Percentiles rank a stretch among this genome's conserved stretches.
Conservation (phyloP, 2,329 filamentous ascomycete species). For the Ramularia collo-cygni region DNA sequence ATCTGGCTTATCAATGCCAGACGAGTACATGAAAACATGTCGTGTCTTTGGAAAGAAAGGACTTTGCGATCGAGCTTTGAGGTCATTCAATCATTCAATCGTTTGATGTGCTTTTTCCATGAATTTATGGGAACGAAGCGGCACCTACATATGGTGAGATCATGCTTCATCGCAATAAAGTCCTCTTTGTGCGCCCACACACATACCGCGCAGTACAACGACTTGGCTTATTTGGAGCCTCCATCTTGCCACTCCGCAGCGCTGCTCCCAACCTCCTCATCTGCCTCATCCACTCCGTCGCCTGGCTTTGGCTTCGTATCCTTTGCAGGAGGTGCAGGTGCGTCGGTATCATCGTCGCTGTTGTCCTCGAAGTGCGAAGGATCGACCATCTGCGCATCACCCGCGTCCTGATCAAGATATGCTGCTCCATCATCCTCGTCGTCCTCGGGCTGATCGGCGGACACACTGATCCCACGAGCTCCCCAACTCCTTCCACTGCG, state of each 20-base stretch:
- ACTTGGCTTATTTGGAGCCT: constrained; percentile 3
- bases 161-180: not conserved
- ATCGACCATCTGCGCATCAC: constrained; percentile 35
- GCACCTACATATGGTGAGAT: constrained; percentile 2
- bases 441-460: constrained; percentile 39
- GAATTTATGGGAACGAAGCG: constrained; percentile 6
- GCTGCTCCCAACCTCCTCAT: constrained; percentile 20
- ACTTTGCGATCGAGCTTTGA: too few species aligned
- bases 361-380: constrained; percentile 43
- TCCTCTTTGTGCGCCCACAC: too few species aligned
- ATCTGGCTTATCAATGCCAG: too few species aligned
- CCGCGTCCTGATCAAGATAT: constrained; percentile 21
- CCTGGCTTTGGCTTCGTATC: constrained; percentile 7
- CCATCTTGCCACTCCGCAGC: constrained; percentile 24
- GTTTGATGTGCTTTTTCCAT: too few species aligned
- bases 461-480: constrained; percentile 51
- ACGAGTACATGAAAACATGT: too few species aligned
- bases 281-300: constrained; percentile 5
- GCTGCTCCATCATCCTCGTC: constrained; percentile 38
- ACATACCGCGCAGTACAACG: not conserved
- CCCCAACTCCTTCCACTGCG: constrained; percentile 45
- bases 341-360: constrained; percentile 33
- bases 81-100: too few species aligned
- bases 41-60: too few species aligned
- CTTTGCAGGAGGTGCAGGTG: constrained; percentile 29